Evolutionary conservation across 163 green algal genomes (phyloP), one percentile per base, ranked within the genome.

Genomic region (Picocystis sp.): DNA sequence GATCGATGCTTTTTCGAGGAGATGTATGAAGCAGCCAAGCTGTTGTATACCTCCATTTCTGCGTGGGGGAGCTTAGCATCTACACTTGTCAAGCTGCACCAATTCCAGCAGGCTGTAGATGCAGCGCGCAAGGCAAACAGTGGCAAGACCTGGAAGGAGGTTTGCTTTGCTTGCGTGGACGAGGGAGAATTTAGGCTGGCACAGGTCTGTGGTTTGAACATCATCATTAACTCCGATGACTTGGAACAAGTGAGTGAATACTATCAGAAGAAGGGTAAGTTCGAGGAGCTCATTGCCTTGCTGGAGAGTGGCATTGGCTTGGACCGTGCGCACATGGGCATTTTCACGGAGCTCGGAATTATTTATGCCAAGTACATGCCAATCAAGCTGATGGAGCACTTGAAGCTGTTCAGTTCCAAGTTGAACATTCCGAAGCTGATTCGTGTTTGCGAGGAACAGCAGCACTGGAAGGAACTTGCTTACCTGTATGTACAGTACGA

Each of bases 391-490:
- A 94, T 96, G 84, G 90, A 98, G 80, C 90, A 98, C 74, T 77
- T 98, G 22, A 97, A 97, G 75, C 83, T 98, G 1, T 98, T 96
- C 71, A 76, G 67, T 64, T 82, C 81, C 46, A 78, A 83, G 29
- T 69, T 97, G 71, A 97, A 97, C 78, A 94, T 97, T 62, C 89
- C 89, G n/a, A 81, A 85, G 54, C 81, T 97, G 57, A 96, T 97
- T 66, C 71, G 81, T 33, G 70, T 76, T 19, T 81, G 75, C 62
- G 76, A 89, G 61, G 76, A 87, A 64, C 64, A 82, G 48, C 66
- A 81, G 55, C 82, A 94, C 64, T 98, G 90, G 90, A 81, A 81
- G 66, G 89, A 95, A 77, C 81, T 98, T 38, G 81, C 86, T 17
- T 93, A 86, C 79, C 70, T 98, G 59, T 98, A 97, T 71, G 75